Evolutionary conservation across 129 eudicot species (phyloP).

Genomic region (Flaveria bidentis): DNA sequence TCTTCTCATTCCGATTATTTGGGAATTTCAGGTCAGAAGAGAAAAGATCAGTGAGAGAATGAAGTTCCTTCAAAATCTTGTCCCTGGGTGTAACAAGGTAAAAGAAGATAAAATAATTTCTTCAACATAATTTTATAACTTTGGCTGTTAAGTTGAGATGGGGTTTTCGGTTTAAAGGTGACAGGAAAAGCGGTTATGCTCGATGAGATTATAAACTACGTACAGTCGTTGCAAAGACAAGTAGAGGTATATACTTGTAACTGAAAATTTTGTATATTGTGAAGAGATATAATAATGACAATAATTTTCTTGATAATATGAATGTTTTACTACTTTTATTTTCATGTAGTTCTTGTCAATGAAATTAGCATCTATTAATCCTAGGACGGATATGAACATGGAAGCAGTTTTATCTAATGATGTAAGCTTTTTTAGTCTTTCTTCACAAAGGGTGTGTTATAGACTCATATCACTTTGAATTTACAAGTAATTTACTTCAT

Average conservation of each 20-base stretch:
- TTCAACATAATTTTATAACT: background rate
- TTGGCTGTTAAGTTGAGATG: slow-evolving; percentile 23
- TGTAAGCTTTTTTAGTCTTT: slow-evolving; percentile 8
- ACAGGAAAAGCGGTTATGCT: slow-evolving; percentile 94
- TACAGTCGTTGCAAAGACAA: slow-evolving; percentile 68
- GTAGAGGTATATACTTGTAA: background rate
- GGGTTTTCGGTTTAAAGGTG: slow-evolving; percentile 44
- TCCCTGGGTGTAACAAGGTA: slow-evolving; percentile 96
- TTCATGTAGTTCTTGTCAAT: slow-evolving; percentile 14
- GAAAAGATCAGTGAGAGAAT: slow-evolving; percentile 93
- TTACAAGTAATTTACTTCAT: background rate
- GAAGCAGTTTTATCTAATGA: slow-evolving; percentile 17
- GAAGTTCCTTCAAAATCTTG: slow-evolving; percentile 92
- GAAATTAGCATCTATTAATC: slow-evolving; percentile 10
- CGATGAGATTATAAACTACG: slow-evolving; percentile 91
- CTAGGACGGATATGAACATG: slow-evolving; percentile 1
- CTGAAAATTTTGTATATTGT: background rate
- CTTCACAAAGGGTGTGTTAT: background rate
- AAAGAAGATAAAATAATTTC: too few relatives aligned
- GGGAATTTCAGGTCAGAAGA: slow-evolving; percentile 63
- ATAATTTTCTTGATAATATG: slow-evolving; percentile 14
- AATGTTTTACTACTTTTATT: background rate
- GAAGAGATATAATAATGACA: background rate
- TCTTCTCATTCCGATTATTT: background rate
- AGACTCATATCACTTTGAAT: background rate